These are phyloP conservation scores for Penicillium sp. DNA, from an alignment of 2,329 filamentous ascomycete species.

Conservation along the genomic window DNA sequence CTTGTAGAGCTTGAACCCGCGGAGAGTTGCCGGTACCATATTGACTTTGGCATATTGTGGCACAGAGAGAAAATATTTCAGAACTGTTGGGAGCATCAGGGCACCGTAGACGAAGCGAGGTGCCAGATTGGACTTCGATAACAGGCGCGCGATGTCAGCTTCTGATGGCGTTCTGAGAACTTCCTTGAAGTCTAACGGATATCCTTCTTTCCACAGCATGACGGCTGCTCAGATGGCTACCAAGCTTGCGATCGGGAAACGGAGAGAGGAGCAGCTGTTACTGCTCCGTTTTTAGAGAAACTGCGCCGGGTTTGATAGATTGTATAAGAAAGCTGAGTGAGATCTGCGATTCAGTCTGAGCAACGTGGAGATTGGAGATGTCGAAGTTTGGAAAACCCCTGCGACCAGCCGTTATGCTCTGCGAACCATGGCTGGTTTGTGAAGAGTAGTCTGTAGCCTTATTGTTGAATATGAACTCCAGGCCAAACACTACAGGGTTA, in stretches of 20 bases:
- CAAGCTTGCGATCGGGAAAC: neutral
- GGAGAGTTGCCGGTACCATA: slow-evolving; percentile 36
- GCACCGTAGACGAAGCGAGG: slow-evolving; percentile 36
- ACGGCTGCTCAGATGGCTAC: neutral
- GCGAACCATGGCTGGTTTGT: neutral
- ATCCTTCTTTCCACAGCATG: slow-evolving; percentile 29
- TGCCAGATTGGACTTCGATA: slow-evolving; percentile 23
- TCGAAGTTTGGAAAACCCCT: neutral
- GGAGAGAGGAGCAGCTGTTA: neutral
- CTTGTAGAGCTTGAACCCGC: slow-evolving; percentile 31
- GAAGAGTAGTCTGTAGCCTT: neutral
- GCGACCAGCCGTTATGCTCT: neutral
- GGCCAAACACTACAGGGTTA: neutral
- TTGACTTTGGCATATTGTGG: slow-evolving; percentile 26
- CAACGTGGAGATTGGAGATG: neutral
- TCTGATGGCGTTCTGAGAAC: slow-evolving; percentile 30
- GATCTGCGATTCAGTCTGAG: neutral
- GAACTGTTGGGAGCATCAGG: slow-evolving; percentile 37
- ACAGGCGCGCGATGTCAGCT: slow-evolving; percentile 25
- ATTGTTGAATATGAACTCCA: neutral
- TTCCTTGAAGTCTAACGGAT: slow-evolving; percentile 32
- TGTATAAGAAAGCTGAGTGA: neutral
- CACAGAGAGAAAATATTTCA: slow-evolving; percentile 33
- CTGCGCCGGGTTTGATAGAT: neutral
- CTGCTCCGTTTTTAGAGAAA: neutral